A percentile compares a stretch with the other conserved stretches of the same genome.
These are phyloP conservation scores for Rhizophora apiculata DNA, from an alignment of 345 rosid genomes.

Conservation along the genomic window DNA sequence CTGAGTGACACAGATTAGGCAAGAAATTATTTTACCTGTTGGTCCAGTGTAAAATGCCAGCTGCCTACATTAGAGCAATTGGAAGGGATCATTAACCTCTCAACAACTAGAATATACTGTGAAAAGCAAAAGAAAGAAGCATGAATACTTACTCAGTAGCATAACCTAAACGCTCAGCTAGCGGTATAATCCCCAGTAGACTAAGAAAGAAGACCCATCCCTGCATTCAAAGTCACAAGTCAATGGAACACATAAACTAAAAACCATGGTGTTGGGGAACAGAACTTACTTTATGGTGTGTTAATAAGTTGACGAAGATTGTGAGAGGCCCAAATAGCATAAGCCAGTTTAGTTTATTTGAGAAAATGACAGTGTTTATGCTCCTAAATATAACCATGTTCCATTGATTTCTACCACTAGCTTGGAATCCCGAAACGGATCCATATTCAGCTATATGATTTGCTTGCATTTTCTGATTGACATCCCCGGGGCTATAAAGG, in stretches of 20 bases:
- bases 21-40: conserved; percentile 45
- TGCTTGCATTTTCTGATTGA: conserved; percentile 26
- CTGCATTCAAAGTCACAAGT: conserved; percentile 40
- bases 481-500: conserved; percentile 24
- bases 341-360: conserved; percentile 76
- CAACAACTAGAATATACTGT: conserved; percentile 1
- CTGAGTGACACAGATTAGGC: not conserved
- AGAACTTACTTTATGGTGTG: conserved; percentile 57
- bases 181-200: conserved; percentile 80
- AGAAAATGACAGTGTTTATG: conserved; percentile 58
- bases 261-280: not conserved
- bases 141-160: conserved; percentile 76
- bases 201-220: conserved; percentile 88
- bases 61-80: conserved; percentile 54
- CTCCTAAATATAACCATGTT: conserved; percentile 36
- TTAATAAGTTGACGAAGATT: conserved; percentile 49
- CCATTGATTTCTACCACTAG: conserved; percentile 19
- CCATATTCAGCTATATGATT: conserved; percentile 29
- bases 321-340: conserved; percentile 87
- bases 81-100: conserved; percentile 22
- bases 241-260: conserved; percentile 10
- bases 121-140: conserved; percentile 13
- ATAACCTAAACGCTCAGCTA: conserved; percentile 97
- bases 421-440: conserved; percentile 27
- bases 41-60: conserved; percentile 86